Percentiles rank a stretch among this genome's conserved stretches.
phyloP scores from a whole-genome alignment of 768 basidiomycete species.

The Leucocoprinus sp. region DNA sequence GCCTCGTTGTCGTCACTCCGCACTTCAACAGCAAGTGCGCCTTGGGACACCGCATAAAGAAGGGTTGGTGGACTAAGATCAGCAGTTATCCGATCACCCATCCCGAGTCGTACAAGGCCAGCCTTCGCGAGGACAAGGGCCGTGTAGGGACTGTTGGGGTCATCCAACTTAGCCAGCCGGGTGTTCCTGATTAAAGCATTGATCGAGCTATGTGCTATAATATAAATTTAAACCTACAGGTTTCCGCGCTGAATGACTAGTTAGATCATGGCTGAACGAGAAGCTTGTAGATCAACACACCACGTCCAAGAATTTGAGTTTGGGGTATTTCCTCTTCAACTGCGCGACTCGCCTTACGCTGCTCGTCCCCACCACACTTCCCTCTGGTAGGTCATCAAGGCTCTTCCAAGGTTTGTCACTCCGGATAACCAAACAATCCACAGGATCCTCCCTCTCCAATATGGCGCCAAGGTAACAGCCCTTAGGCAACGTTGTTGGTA shows the following conservation, averaged over 20 bases:
- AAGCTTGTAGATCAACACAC: conserved; percentile 40
- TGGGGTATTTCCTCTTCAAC: conserved; percentile 67
- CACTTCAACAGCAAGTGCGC: conserved; percentile 84
- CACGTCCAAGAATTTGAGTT: conserved; percentile 77
- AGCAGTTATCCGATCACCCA: conserved; percentile 65
- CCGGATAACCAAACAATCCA: conserved; percentile 85
- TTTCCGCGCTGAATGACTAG: conserved; percentile 56
- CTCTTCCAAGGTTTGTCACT: conserved; percentile 56
- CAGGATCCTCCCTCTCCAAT: conserved; percentile 78
- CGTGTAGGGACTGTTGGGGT: conserved; percentile 65
- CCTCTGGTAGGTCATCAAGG: conserved; percentile 77
- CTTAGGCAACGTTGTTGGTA: conserved; percentile 79
- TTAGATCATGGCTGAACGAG: neutral
- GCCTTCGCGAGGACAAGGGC: conserved; percentile 92
- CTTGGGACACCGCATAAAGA: conserved; percentile 90
- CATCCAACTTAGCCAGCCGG: conserved; percentile 86
- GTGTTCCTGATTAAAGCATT: conserved; percentile 53
- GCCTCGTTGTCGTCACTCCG: conserved; percentile 56
- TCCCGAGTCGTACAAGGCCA: conserved; percentile 76
- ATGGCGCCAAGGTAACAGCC: conserved; percentile 85
- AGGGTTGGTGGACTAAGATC: conserved; percentile 69
- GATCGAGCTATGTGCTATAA: neutral
- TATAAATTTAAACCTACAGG: conserved; percentile 41
- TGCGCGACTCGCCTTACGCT: conserved; percentile 92
- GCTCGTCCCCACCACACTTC: conserved; percentile 91